Evolutionary conservation across 768 basidiomycete genomes (phyloP), one percentile per base, ranked within the genome.

Genomic region (Macrolepiota fuliginosa): DNA sequence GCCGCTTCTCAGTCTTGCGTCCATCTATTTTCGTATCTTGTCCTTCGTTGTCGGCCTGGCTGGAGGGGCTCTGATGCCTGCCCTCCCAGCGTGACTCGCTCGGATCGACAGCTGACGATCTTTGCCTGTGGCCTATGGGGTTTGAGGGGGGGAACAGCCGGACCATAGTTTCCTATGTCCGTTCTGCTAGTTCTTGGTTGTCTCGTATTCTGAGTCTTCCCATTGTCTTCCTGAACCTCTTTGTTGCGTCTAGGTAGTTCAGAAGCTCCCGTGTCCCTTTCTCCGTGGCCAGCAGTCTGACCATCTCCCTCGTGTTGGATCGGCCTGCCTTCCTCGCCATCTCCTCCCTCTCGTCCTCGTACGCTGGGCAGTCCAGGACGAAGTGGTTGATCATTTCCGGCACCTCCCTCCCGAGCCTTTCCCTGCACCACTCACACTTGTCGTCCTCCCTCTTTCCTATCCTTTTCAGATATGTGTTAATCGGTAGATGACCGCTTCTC

Each of bases 401-500:
- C 12, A n/a, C n/a, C 4, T n/a, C 15, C 15, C 24, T 1, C 3
- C 15, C 24, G 25, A 24, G 17, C 11, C 36, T 25, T 9, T 39
- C 36, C 22, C 22, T 11, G 46, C 58, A 60, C n/a, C 50, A 32
- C 5, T 59, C 51, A 29, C 63, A 60, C n/a, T 32, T 50, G 37
- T 52, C 40, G 15, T 51, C 24, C 4, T 54, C 56, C 2, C 39
- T 40, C 25, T 40, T 37, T 24, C 47, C 36, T 45, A 52, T 32
- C 32, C 47, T 60, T 42, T 49, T 53, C 7, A 63, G 54, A 24
- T 58, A 63, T n/a, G 39, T 47, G 46, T 74, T 71, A 3, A 73
- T 69, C 0, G 71, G 68, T 35, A 67, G 51, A 53, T 76, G 74
- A 0, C 70, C 67, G 37, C 72, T 70, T 22, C 71, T 58, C 0